Base-by-base conservation (phyloP, 2,329 filamentous ascomycete genomes). In the Penicillium sclerotiorum region DNA sequence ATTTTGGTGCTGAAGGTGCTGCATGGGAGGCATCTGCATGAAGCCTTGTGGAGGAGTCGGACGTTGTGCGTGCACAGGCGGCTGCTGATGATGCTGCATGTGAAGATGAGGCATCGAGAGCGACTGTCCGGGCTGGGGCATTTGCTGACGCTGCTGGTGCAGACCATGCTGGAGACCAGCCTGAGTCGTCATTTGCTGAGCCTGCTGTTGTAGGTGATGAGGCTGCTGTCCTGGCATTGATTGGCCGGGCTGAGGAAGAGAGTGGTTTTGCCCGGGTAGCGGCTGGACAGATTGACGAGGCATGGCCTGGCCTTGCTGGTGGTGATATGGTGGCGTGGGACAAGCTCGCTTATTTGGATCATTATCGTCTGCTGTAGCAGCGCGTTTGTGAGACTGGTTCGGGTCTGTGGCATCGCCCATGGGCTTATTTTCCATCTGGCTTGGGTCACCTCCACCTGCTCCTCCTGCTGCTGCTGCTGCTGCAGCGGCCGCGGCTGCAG, bases 401-500 rank as follows among this genome's bases (percentile, higher is more conserved):
- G 49, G 13, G 21, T 57, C 52, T 17, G 35, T 9, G 7, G 33
- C 40, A 12, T 57, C 55, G 4, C 20, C 32, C 1, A 40, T 55
- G 8, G 47, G n/a, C 18, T 52, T 45, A 13, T 21, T 51, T 0
- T 58, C 51, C 8, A 25, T 45, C 20, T 54, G 52, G 11, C 20
- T 37, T 15, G 57, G 54, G 13, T 60, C 63, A 5, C 58, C 57
- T 33, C 45, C 30, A 18, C 9, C 15, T 36, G 6, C 15, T 8
- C 15, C 33, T 5, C 15, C 33, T 52, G 8, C 17, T 8, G 8
- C 28, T 35, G 27, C 18, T 17, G 28, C 41, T 8, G 54, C 53
- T 2, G 62, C 60, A 8, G 55, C 63, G 1, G 63, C 65, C 0
- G 53, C 61, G 5, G 59, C 65, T 0, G 59, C 54, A 25, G 60